Conservation (phyloP, 257 asterid species). For the Coffea eugenioides region DNA sequence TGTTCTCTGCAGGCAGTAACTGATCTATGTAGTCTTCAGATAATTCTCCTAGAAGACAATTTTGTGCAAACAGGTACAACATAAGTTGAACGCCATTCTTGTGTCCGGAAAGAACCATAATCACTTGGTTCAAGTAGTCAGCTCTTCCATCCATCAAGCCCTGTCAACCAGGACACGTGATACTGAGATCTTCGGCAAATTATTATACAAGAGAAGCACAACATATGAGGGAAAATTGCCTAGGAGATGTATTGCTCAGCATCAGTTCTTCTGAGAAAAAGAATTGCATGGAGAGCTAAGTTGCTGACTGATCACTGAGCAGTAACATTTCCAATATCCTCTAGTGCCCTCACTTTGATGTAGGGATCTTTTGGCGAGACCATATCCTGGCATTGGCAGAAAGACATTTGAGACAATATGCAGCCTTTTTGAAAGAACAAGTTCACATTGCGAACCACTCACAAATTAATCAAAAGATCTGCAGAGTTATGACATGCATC, state of each 20-base stretch:
- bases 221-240: slow-evolving; percentile 33
- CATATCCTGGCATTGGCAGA: slow-evolving; percentile 60
- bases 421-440: slow-evolving; percentile 7
- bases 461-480: neutral
- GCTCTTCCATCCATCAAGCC: slow-evolving; percentile 95
- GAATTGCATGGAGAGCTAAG: slow-evolving; percentile 78
- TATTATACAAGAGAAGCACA: neutral
- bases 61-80: neutral
- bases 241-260: slow-evolving; percentile 86
- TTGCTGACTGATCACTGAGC: slow-evolving; percentile 77
- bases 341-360: slow-evolving; percentile 85
- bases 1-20: neutral
- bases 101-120: neutral
- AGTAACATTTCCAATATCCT: slow-evolving; percentile 75
- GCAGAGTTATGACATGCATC: neutral
- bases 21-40: neutral
- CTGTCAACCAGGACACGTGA: slow-evolving; percentile 30
- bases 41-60: neutral
- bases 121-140: slow-evolving; percentile 43
- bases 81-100: neutral
- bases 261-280: slow-evolving; percentile 85
- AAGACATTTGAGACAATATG: slow-evolving; percentile 15
- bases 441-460: neutral
- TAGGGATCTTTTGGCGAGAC: slow-evolving; percentile 96
- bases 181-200: slow-evolving; percentile 8